These are phyloP conservation scores for Cladochytrium replicatum DNA, from an alignment of 192 early-diverging fungal genomes.

Conservation along the genomic window DNA sequence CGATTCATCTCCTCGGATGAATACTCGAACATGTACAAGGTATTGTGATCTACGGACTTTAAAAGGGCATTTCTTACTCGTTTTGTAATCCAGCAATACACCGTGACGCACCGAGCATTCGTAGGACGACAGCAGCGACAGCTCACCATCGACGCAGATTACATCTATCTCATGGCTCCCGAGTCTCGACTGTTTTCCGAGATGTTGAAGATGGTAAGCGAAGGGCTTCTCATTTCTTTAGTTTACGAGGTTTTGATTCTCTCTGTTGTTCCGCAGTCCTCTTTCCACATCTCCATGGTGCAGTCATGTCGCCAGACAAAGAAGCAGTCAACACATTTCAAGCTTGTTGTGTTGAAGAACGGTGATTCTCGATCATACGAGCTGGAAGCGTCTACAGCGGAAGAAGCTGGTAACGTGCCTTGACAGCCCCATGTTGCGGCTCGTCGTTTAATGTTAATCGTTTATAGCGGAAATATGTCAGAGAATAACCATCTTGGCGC, in stretches of 20 bases:
- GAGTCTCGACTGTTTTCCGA: slow-evolving; percentile 73
- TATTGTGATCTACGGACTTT: no score
- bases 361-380: slow-evolving; percentile 22
- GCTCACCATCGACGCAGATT: slow-evolving; percentile 91
- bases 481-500: slow-evolving; percentile 25
- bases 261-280: slow-evolving; percentile 16
- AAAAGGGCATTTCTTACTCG: no score
- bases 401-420: slow-evolving; percentile 32
- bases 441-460: slow-evolving; percentile 1
- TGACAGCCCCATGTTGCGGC: not conserved
- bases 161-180: slow-evolving; percentile 78
- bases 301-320: slow-evolving; percentile 28
- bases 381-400: slow-evolving; percentile 29
- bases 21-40: slow-evolving; percentile 41
- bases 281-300: slow-evolving; percentile 29
- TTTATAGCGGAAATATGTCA: slow-evolving; percentile 25
- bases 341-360: slow-evolving; percentile 23
- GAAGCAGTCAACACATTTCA: slow-evolving; percentile 19
- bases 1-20: slow-evolving; percentile 39
- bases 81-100: slow-evolving; percentile 76
- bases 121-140: slow-evolving; percentile 75
- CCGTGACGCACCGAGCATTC: slow-evolving; percentile 70
- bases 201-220: slow-evolving; percentile 65
- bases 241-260: not conserved
- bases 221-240: not conserved